Evolutionary conservation across 768 basidiomycete species (phyloP).

Genomic region (Daedaleopsis nitida): DNA sequence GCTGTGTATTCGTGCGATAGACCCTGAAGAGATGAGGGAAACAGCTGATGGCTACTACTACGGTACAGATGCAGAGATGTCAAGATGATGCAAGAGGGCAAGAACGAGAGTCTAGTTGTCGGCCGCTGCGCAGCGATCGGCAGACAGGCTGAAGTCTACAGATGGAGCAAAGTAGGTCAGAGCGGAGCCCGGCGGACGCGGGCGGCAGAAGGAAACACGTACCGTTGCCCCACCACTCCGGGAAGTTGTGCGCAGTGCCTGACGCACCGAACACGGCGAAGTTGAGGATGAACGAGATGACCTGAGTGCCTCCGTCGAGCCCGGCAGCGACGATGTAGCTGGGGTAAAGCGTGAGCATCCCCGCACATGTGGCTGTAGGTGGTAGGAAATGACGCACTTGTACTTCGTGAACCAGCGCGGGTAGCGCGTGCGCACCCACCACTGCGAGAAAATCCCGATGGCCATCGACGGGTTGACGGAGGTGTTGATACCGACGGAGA

Average conservation of each 20-base stretch:
- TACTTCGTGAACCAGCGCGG: constrained; percentile 53
- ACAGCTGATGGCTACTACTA: too few relatives aligned
- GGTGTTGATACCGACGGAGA: constrained; percentile 58
- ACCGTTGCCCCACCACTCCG: constrained; percentile 28
- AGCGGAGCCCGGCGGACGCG: too few relatives aligned
- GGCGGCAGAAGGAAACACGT: background rate
- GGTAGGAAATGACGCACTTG: constrained; percentile 47
- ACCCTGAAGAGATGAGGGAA: too few relatives aligned
- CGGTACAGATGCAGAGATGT: too few relatives aligned
- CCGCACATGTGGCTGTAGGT: background rate
- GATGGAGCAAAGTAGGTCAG: too few relatives aligned
- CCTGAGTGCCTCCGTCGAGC: constrained; percentile 53
- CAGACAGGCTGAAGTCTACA: too few relatives aligned
- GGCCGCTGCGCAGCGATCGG: too few relatives aligned
- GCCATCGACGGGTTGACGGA: constrained; percentile 46
- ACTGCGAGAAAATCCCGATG: constrained; percentile 46
- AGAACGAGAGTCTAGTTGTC: too few relatives aligned
- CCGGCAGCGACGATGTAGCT: constrained; percentile 35
- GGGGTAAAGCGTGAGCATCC: background rate
- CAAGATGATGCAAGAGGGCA: too few relatives aligned
- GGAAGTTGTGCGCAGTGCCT: constrained; percentile 22
- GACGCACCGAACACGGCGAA: constrained; percentile 30
- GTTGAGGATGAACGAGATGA: constrained; percentile 35
- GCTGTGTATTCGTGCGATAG: too few relatives aligned
- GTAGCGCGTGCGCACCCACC: constrained; percentile 43